These are phyloP conservation scores for Lonicera japonica DNA, from an alignment of 129 eudicot genomes.

Conservation along the genomic window DNA sequence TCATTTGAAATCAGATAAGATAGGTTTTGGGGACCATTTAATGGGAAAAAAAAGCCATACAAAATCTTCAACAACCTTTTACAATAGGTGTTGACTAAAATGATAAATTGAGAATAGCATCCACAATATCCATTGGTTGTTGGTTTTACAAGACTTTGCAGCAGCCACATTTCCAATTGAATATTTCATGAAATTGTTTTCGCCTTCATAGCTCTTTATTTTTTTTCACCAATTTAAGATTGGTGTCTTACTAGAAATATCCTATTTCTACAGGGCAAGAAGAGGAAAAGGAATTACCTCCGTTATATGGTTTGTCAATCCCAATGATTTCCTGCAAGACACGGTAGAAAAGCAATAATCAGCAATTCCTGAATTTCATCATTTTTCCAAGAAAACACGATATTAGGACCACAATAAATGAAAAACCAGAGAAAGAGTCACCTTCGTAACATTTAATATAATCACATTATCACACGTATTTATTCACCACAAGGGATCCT, in stretches of 20 bases:
- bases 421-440: neutral
- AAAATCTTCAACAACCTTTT: neutral
- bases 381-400: neutral
- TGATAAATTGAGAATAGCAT: no score
- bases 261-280: neutral
- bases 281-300: slow-evolving; percentile 40
- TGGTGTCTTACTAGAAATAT: neutral
- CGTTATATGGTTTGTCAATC: slow-evolving; percentile 12
- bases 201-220: neutral
- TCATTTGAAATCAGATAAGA: neutral
- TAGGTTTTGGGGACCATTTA: no score
- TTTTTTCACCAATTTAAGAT: neutral
- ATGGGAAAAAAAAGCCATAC: no score
- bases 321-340: slow-evolving; percentile 39
- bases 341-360: neutral
- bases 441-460: slow-evolving; percentile 2
- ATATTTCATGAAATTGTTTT: neutral
- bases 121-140: neutral
- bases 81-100: neutral
- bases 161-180: neutral
- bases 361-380: neutral
- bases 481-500: slow-evolving; percentile 10
- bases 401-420: neutral
- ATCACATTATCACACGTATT: neutral
- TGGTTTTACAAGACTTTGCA: neutral